Evolutionary conservation across 2,329 filamentous ascomycete genomes (phyloP), one percentile per base, ranked within the genome.

Genomic region (Penicillium crustosum): DNA sequence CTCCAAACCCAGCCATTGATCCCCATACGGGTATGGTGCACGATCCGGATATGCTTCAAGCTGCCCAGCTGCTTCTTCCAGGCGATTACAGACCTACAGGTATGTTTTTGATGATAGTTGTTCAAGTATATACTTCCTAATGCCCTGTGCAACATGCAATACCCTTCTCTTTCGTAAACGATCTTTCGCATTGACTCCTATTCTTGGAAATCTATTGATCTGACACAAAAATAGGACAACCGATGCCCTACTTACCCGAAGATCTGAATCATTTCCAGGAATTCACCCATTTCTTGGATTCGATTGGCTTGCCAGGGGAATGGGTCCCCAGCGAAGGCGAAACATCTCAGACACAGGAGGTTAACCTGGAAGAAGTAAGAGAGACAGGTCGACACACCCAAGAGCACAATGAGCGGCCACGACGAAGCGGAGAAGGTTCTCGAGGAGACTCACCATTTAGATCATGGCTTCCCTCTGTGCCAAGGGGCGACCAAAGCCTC

Each of bases 41-140:
- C 56, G 71, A 73, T 56, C 64, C 71, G 4, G 70, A 72, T 19
- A 71, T 73, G 60, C 86, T 73, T 4, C 69, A 73, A 55, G 71
- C 71, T 19, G 71, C 71, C 3, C 71, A 73, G 43, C 58, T 73
- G 38, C 65, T 73, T 42, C 65, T 73, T 33, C 71, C 71, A 2
- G 67, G 66, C 8, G 66, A 63, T 49, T 73, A 70, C 56, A 64
- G 66, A 38, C 62, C 66, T 27, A 57, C 66, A 45, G 54, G 66
- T 67, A 29, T 45, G 65, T 55, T 33, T 57, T 59, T 29, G 27
- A 59, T 29, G 27, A 59, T 60, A 51, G 35, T 23, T 49, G 13
- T 8, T 9, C 12, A 4, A 13, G 7, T 35, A 29, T 38, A 29
- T 13, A 6, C 10, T 29, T 15, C 15, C 21, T 21, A n/a, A 49